Percentiles rank a stretch among this genome's conserved stretches.
Evolutionary conservation across 352 stramenopile species (phyloP).

Genomic region (Blastocystis sp.): DNA sequence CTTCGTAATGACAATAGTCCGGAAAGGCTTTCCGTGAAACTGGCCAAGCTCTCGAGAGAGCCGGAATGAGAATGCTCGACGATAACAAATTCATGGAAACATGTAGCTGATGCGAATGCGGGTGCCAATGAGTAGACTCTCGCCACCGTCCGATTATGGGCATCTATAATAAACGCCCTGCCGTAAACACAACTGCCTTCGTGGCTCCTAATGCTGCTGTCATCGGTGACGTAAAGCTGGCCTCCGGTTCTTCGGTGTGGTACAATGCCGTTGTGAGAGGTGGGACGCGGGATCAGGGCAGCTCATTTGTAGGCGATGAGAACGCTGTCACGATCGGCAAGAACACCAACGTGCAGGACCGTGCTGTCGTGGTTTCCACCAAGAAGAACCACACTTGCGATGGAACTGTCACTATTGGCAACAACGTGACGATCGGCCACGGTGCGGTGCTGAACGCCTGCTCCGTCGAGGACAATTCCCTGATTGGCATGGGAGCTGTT

Average conservation of each 20-base stretch:
- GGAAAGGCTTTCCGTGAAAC: conserved; percentile 89
- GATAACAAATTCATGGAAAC: conserved; percentile 85
- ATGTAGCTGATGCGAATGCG: conserved; percentile 72
- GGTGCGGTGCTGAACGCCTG: conserved; percentile 90
- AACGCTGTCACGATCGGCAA: conserved; percentile 89
- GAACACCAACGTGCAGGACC: conserved; percentile 92
- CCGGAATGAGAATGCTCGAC: conserved; percentile 84
- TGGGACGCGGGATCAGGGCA: conserved; percentile 13
- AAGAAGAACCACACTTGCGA: conserved; percentile 75
- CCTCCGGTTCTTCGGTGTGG: conserved; percentile 87
- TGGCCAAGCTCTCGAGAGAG: conserved; percentile 88
- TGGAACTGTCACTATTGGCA: conserved; percentile 83
- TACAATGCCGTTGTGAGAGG: conserved; percentile 92
- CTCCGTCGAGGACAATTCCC: conserved; percentile 88
- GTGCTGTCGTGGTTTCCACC: conserved; percentile 83
- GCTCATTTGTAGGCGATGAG: conserved; percentile 76
- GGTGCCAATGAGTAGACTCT: conserved; percentile 76
- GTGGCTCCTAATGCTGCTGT: conserved; percentile 92
- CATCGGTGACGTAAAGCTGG: conserved; percentile 90
- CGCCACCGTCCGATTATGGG: conserved; percentile 86
- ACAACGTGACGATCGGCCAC: conserved; percentile 90
- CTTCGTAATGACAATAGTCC: conserved; percentile 1
- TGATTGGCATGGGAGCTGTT: conserved; percentile 92
- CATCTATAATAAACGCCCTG: conserved; percentile 85
- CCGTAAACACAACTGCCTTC: conserved; percentile 85